Percentiles rank a stretch among this genome's conserved stretches.
Evolutionary conservation across 768 basidiomycete genomes (phyloP).

Genomic region (Pleurotus pulmonarius): DNA sequence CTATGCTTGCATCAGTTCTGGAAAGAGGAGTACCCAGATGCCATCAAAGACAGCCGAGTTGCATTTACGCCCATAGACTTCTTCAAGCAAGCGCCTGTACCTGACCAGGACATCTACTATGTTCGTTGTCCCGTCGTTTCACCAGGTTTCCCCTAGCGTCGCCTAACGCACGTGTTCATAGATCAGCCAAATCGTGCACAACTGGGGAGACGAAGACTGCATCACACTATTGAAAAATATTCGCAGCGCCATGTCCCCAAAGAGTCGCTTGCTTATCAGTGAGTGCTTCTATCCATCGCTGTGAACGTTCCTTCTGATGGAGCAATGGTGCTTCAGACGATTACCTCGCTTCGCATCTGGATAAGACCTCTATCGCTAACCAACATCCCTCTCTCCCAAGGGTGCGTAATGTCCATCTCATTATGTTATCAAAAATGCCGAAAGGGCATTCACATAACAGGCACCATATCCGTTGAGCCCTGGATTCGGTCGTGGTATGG

Average conservation of each 20-base stretch:
- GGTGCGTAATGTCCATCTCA: background rate
- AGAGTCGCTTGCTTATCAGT: constrained; percentile 30
- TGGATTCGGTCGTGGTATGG: background rate
- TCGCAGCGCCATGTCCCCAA: constrained; percentile 20
- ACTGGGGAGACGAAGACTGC: constrained; percentile 32
- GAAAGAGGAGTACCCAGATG: constrained; percentile 10
- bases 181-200: constrained; percentile 22
- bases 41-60: constrained; percentile 11
- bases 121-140: constrained; percentile 2
- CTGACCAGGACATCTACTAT: constrained; percentile 14
- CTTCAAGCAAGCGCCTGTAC: constrained; percentile 11
- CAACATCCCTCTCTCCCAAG: background rate
- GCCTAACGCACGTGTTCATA: background rate
- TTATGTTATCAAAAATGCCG: background rate
- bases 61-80: constrained; percentile 14
- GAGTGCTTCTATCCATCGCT: constrained; percentile 2
- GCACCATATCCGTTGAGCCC: background rate
- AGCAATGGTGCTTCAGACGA: background rate
- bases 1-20: constrained; percentile 15
- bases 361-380: background rate
- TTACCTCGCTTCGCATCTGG: background rate
- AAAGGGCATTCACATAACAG: background rate
- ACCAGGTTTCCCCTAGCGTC: background rate
- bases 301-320: background rate
- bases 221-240: constrained; percentile 25